These are phyloP conservation scores for Phytophthora colocasiae DNA, from an alignment of 352 stramenopile species.

Conservation along the genomic window DNA sequence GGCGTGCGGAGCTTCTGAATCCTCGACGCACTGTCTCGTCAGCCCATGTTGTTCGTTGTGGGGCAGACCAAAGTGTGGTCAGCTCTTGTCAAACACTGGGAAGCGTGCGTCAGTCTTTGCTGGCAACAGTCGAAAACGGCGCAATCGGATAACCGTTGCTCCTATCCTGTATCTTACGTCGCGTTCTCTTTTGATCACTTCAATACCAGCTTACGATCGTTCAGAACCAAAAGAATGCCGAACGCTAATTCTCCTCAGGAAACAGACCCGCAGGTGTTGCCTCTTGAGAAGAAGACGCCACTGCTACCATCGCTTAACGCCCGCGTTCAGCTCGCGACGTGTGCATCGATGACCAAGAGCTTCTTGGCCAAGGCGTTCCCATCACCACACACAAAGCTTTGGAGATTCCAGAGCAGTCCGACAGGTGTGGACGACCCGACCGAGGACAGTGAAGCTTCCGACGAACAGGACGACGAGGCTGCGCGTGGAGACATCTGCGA, in stretches of 20 bases:
- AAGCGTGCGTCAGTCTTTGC: conserved; percentile 25
- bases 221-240: background rate
- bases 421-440: conserved; percentile 36
- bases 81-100: conserved; percentile 21
- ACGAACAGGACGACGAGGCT: conserved; percentile 16
- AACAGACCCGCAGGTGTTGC: conserved; percentile 19
- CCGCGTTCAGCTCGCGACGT: conserved; percentile 32
- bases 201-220: conserved; percentile 6
- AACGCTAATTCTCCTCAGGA: no score
- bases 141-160: conserved; percentile 15
- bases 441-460: conserved; percentile 15
- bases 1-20: conserved; percentile 14
- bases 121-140: conserved; percentile 24
- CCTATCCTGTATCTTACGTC: background rate
- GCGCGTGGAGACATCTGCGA: conserved; percentile 42
- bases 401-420: conserved; percentile 37
- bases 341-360: conserved; percentile 41
- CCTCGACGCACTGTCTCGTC: conserved; percentile 13
- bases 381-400: conserved; percentile 33
- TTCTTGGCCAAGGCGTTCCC: conserved; percentile 48
- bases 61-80: conserved; percentile 19
- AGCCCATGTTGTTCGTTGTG: background rate
- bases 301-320: conserved; percentile 36
- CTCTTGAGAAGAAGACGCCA: conserved; percentile 38
- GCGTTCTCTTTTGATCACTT: conserved; percentile 11